Evolutionary conservation across 2,329 filamentous ascomycete species (phyloP), one percentile per base, ranked within the genome.

Genomic region (Aspergillus carbonarius): DNA sequence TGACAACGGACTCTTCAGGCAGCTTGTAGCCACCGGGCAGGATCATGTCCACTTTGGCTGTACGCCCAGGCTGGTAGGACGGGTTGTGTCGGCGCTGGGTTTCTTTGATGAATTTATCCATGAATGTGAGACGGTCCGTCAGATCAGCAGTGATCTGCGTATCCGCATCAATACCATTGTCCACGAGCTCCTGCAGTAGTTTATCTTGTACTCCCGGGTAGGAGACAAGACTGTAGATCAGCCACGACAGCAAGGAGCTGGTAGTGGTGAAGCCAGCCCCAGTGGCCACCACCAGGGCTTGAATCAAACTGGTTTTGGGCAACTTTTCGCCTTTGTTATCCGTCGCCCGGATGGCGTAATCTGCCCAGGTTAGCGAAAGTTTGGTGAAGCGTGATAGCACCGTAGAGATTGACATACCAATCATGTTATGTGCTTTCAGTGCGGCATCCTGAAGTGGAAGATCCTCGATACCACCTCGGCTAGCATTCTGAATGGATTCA

Each of bases 191-290:
- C 64, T 87, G 84, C 0, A 87, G 73, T 0, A 87, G 76, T 1
- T 79, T 73, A 9, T 83, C 83, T 66, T 87, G 85, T 69, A 81
- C 81, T 0, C 82, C 84, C 0, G 78, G 75, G 63, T 87, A 87
- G 2, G 69, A 74, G 5, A 82, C 78, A 1, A 86, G 70, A 5
- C 78, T 76, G 66, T 85, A 86, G 39, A 86, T 67, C 1, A 83
- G 73, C 85, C 84, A 87, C 0, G 83, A 84, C 1, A 87, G 74
- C 3, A 87, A 77, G 0, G 83, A 82, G 3, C 79, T 82, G 0
- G 82, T 87, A 0, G 85, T 87, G 1, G 82, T 85, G 73, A 87
- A 87, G 18, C 85, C 85, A 2, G 85, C 85, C 4, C 76, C 84
- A 0, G 80, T 83, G 6, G 79, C 78, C 3, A 86, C 82, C 2